These are phyloP conservation scores for Stereocaulon alpinum DNA, from an alignment of 495 filamentous ascomycete genomes.

Conservation along the genomic window DNA sequence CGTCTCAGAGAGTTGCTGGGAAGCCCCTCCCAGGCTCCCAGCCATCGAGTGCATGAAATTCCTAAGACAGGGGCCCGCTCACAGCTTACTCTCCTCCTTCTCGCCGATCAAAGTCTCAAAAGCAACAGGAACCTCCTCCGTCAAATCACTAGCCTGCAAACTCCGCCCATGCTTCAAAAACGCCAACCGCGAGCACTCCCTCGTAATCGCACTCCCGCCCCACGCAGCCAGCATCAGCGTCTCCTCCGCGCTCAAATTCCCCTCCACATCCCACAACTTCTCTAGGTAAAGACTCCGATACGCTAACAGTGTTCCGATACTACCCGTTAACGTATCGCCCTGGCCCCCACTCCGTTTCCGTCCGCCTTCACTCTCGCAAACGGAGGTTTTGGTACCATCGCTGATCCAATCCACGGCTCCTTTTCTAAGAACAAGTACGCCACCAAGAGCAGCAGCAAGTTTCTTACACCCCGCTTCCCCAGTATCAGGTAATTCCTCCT, in stretches of 20 bases:
- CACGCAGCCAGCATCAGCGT: conserved; percentile 69
- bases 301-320: conserved; percentile 74
- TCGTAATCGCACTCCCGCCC: conserved; percentile 76
- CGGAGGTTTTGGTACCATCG: conserved; percentile 64
- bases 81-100: conserved; percentile 35
- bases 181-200: conserved; percentile 82
- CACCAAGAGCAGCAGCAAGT: conserved; percentile 67
- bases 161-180: conserved; percentile 81
- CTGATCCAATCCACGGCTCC: conserved; percentile 76
- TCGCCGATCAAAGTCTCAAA: conserved; percentile 68
- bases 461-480: conserved; percentile 47
- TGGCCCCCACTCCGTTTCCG: conserved; percentile 88
- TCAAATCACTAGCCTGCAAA: conserved; percentile 89
- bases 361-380: conserved; percentile 68
- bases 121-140: conserved; percentile 74
- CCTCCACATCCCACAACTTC: conserved; percentile 59
- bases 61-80: background rate
- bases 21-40: no score
- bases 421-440: conserved; percentile 87
- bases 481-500: conserved; percentile 32
- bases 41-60: no score
- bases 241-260: conserved; percentile 43
- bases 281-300: conserved; percentile 83
- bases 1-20: no score
- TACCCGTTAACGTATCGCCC: conserved; percentile 89